A percentile compares a stretch with the other conserved stretches of the same genome.
These are phyloP conservation scores for Calonectria leucothoes DNA, from an alignment of 2,329 filamentous ascomycete genomes.

Conservation along the genomic window DNA sequence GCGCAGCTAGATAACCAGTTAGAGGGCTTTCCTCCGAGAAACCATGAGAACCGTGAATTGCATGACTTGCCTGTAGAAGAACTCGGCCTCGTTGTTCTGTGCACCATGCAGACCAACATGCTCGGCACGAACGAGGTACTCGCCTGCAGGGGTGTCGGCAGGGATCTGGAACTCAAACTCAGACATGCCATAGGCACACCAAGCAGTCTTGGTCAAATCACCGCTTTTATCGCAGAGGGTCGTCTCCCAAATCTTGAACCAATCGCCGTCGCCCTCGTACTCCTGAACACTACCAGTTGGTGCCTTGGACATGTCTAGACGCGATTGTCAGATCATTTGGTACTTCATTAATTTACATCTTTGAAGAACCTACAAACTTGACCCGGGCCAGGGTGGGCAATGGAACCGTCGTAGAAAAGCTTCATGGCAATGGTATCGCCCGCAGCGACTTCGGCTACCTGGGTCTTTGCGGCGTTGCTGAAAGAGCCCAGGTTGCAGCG, in stretches of 20 bases:
- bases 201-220: constrained; percentile 36
- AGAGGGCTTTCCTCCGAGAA: background rate
- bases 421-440: constrained; percentile 36
- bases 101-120: constrained; percentile 46
- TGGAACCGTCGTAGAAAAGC: constrained; percentile 28
- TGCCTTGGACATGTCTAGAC: constrained; percentile 38
- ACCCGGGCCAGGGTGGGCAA: constrained; percentile 33
- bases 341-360: background rate
- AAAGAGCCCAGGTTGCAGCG: constrained; percentile 25
- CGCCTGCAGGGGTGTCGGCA: constrained; percentile 47
- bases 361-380: constrained; percentile 24
- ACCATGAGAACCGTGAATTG: background rate
- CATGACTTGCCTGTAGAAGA: constrained; percentile 21
- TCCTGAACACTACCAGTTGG: constrained; percentile 33
- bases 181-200: constrained; percentile 35
- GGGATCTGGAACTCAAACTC: constrained; percentile 50
- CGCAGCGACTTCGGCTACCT: constrained; percentile 21
- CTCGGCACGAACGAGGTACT: constrained; percentile 51
- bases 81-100: constrained; percentile 39
- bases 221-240: constrained; percentile 32
- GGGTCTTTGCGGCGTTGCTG: constrained; percentile 12
- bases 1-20: constrained; percentile 17
- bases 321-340: background rate
- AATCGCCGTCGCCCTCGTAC: constrained; percentile 36
- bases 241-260: constrained; percentile 41